Evolutionary conservation across 495 filamentous ascomycete species (phyloP).

Genomic region (Tuber magnatum): DNA sequence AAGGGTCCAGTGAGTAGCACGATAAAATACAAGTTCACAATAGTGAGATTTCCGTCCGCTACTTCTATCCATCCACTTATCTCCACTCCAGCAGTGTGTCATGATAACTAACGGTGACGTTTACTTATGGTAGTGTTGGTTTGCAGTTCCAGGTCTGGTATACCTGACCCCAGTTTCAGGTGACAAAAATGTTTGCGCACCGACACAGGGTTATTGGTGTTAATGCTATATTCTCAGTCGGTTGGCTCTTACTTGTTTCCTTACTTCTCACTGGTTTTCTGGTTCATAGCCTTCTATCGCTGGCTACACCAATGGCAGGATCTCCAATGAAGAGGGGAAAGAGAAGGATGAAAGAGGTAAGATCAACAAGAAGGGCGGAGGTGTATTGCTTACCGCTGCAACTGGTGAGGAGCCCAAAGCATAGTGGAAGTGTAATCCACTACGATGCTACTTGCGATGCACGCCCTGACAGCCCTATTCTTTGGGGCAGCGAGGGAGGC

Average conservation of each 20-base stretch:
- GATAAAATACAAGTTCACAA: slow-evolving; percentile 34
- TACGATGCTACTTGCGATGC: slow-evolving; percentile 28
- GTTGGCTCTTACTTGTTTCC: slow-evolving; percentile 9
- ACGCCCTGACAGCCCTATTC: slow-evolving; percentile 32
- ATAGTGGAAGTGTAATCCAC: slow-evolving; percentile 41
- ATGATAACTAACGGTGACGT: neutral
- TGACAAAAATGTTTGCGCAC: slow-evolving; percentile 69
- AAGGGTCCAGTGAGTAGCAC: slow-evolving; percentile 29
- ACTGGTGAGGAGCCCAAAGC: slow-evolving; percentile 39
- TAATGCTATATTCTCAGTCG: too few species aligned
- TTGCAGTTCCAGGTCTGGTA: too few species aligned
- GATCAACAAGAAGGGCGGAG: slow-evolving; percentile 25
- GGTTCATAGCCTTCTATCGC: slow-evolving; percentile 77
- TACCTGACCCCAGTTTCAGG: slow-evolving; percentile 77
- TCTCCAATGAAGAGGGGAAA: slow-evolving; percentile 35
- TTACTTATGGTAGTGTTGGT: too few species aligned
- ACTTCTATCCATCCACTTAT: neutral
- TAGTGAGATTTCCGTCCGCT: slow-evolving; percentile 27
- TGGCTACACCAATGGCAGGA: slow-evolving; percentile 51
- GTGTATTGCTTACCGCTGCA: slow-evolving; percentile 28
- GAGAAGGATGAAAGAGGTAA: slow-evolving; percentile 30
- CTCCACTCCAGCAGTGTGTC: neutral
- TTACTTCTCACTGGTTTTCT: slow-evolving; percentile 50
- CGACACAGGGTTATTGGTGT: slow-evolving; percentile 71
- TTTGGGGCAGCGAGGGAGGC: too few species aligned